Evolutionary conservation across 2,329 filamentous ascomycete genomes (phyloP), one percentile per base, ranked within the genome.

Genomic region (Aureobasidium zeae): DNA sequence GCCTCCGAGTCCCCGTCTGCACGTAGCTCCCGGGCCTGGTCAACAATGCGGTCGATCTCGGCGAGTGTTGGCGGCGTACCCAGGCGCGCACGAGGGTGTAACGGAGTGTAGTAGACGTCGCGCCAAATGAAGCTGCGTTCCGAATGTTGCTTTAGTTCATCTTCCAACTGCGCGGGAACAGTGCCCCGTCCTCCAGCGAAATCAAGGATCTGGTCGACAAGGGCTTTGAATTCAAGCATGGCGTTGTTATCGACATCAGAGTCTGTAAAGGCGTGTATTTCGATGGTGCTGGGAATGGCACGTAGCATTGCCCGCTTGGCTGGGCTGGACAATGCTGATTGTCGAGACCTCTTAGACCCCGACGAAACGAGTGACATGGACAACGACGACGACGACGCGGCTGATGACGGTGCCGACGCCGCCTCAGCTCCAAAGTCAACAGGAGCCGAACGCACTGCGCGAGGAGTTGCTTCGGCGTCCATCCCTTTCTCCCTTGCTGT

Each of bases 1-100:
- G 37, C 25, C 37, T 41, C 37, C 13, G 37, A 41, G 15, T 41
- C 37, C 7, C n/a, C 37, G 15, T 41, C 37, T 24, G 31, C 37
- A 20, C 37, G 17, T 3, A 41, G 37, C 37, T 31, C 26, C 1
- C 26, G 17, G 7, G 26, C 37, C 21, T 22, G n/a, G 26, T 31
- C 19, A 12, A 32, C 37, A 19, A 41, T 41, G n/a, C 26, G 37
- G 11, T 41, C 37, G 29, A 41, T 10, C 11, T 41, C 26, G n/a
- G 26, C 26, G 2, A 41, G 37, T 17, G 37, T 41, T 9, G 37
- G 37, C n/a, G 37, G 11, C 3, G 12, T 30, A 22, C 37, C 37
- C 2, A 41, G 17, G 19, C 13, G 3, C 6, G 25, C 15, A 12
- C 37, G 37, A 29, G 13, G 8, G 16, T 30, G 9, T 20, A 8